phyloP scores from a whole-genome alignment of 805 yeast genomes.

The Metschnikowia lochheadii region DNA sequence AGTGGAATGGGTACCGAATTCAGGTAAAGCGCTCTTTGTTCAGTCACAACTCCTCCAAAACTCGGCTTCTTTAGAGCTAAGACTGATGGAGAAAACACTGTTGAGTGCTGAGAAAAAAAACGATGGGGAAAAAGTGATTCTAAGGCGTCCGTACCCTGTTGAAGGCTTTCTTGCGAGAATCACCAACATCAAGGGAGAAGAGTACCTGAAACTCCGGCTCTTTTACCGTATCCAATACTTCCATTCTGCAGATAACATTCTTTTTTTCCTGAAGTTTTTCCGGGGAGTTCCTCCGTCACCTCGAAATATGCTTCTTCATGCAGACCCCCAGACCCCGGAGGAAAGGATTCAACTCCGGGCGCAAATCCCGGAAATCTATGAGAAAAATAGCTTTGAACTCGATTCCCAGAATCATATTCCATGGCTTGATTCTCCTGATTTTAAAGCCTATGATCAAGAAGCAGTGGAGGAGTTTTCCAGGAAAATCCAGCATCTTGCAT shows the following conservation, averaged over 20 bases:
- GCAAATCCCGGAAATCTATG: conserved; percentile 36
- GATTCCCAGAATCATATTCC: conserved; percentile 48
- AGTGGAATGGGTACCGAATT: conserved; percentile 47
- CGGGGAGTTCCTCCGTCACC: conserved; percentile 63
- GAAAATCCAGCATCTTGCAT: conserved; percentile 48
- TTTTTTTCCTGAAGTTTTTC: conserved; percentile 54
- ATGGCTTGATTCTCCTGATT: conserved; percentile 56
- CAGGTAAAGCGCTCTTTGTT: conserved; percentile 26
- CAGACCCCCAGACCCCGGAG: conserved; percentile 2
- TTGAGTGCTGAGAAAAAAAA: conserved; percentile 16
- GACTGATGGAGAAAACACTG: conserved; percentile 25
- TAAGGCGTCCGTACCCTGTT: conserved; percentile 61
- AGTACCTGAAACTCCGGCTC: conserved; percentile 33
- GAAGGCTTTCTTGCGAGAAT: conserved; percentile 76
- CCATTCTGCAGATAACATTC: conserved; percentile 54
- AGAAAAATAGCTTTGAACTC: conserved; percentile 52
- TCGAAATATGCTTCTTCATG: conserved; percentile 17
- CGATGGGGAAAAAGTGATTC: conserved; percentile 1
- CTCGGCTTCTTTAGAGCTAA: conserved; percentile 53
- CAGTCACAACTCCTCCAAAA: conserved; percentile 32
- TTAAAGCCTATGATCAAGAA: conserved; percentile 45
- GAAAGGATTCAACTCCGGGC: conserved; percentile 16
- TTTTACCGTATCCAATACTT: conserved; percentile 59
- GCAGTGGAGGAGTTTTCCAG: conserved; percentile 70
- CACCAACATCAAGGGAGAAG: conserved; percentile 47